These are phyloP conservation scores for Cucumis sativus DNA, from an alignment of 306 rosid genomes.

Conservation along the genomic window Cucumber_9930_V3 NC_026656.2:10851001-10851500, in stretches of 20 bases:
- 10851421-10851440: conserved; percentile 69
- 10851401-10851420: conserved; percentile 65
- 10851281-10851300: conserved; percentile 6
- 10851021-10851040: background rate
- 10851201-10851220: conserved; percentile 56
- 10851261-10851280: background rate
- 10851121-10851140: conserved; percentile 64
- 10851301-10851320: background rate
- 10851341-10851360: conserved; percentile 54
- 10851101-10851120: conserved; percentile 70
- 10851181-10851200: conserved; percentile 63
- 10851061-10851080: background rate
- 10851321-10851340: conserved; percentile 8
- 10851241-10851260: conserved; percentile 60
- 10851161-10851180: conserved; percentile 61
- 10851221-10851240: conserved; percentile 65
- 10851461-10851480: conserved; percentile 1
- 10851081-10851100: conserved; percentile 11
- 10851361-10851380: conserved; percentile 56
- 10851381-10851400: conserved; percentile 67
- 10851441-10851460: conserved; percentile 12
- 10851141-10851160: conserved; percentile 56
- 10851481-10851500: conserved; percentile 1
- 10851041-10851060: background rate
- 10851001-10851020: background rate